Base-by-base conservation (phyloP, 805 yeast genomes). In the Kuraishia piskuri region DNA sequence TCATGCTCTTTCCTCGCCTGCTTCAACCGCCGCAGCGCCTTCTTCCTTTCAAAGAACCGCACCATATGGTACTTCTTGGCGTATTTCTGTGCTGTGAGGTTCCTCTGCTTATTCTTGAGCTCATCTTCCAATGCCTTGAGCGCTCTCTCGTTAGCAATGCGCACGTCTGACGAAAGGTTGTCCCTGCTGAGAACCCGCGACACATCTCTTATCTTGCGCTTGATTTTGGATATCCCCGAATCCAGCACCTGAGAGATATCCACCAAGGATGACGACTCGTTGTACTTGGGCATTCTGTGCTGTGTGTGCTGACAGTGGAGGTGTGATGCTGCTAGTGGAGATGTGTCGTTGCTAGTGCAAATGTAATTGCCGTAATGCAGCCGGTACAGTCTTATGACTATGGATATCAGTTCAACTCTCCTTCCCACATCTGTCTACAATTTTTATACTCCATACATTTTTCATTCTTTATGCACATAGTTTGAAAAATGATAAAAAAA, bases 11-110 rank as follows among this genome's bases (percentile, higher is more conserved):
- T 74, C 49, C 61, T 63, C 2, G 81, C 79, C 53, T 72, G 77
- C 58, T 84, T 86, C 63, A 88, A 80, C 54, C 74, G 79, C 63
- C 96, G 78, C 23, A 80, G 59, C 0, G 96, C 94, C 75, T 90
- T 91, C 71, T 90, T 89, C 63, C 78, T 82, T 68, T 91, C 98
- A 57, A 94, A 89, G 65, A 94, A 94, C 59, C 92, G 79, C 50
- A 94, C 90, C 91, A 90, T 90, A 65, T 90, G 97, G 66, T 94
- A 94, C 69, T 85, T 88, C 59, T 83, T 78, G 12, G 89, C 73
- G 67, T 61, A 68, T 24, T 61, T 70, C 57, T 71, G 73, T 1
- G 77, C 73, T 58, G 70, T 73, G 49, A 73, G 64, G 47, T 68
- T 67, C 46, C 63, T 54, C 54, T 73, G 73, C 22, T 70, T 71